Conservation (phyloP, 768 basidiomycete genomes). For the Amanita jacksonii region DNA sequence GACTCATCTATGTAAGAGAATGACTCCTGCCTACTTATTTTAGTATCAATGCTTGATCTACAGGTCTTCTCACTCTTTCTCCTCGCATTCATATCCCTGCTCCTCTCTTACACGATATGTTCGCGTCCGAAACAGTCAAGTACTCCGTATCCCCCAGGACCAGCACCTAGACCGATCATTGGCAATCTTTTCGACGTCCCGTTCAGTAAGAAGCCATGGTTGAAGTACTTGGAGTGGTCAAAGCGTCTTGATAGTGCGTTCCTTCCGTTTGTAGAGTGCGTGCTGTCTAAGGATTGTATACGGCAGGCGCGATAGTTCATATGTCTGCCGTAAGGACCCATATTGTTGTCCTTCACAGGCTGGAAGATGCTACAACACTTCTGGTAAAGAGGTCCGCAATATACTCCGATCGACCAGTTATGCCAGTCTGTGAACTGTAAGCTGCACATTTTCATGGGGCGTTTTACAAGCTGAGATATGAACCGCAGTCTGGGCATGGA, state of each 20-base stretch:
- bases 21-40: no score
- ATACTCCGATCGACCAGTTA: conserved; percentile 16
- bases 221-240: background rate
- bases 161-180: background rate
- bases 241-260: conserved; percentile 12
- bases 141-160: background rate
- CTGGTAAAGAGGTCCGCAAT: conserved; percentile 10
- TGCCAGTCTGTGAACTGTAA: conserved; percentile 15
- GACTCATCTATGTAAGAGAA: no score
- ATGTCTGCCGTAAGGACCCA: background rate
- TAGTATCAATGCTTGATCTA: no score
- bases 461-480: no score
- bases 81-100: no score
- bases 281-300: background rate
- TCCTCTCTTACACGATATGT: no score
- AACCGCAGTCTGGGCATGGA: no score
- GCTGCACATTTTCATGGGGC: conserved; percentile 3
- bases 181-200: background rate
- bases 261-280: background rate
- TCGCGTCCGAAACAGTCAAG: no score
- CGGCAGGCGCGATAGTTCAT: conserved; percentile 7
- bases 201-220: background rate
- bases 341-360: conserved; percentile 6
- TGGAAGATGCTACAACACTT: conserved; percentile 5
- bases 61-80: no score